These are phyloP conservation scores for Tribonema minus DNA, from an alignment of 108 stramenopile species.

Conservation along the genomic window DNA sequence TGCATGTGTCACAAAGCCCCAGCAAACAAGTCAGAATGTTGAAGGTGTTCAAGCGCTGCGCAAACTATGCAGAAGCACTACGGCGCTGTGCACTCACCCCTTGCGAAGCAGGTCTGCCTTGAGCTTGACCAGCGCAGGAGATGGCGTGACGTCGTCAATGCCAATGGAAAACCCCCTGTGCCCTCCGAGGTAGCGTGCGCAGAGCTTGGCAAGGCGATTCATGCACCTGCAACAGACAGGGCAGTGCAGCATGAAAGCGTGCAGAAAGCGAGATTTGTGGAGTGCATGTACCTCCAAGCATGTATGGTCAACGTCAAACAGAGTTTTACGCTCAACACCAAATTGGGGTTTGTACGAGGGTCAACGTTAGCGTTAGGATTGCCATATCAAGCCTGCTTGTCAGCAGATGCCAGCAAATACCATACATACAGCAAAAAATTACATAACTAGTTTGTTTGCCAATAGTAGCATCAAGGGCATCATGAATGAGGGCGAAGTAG, in stretches of 20 bases:
- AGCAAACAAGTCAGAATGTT: too few relatives aligned
- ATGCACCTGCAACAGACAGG: slow-evolving; percentile 52
- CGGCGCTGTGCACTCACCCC: too few relatives aligned
- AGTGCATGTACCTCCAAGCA: not conserved
- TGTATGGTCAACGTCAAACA: not conserved
- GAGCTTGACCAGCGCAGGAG: too few relatives aligned
- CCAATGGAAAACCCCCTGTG: slow-evolving; percentile 93
- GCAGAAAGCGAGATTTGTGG: not conserved
- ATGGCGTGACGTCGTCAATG: slow-evolving; percentile 96
- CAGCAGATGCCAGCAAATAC: not conserved
- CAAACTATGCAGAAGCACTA: too few relatives aligned
- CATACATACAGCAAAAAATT: not conserved
- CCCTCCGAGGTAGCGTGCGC: slow-evolving; percentile 82
- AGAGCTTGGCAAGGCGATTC: slow-evolving; percentile 90
- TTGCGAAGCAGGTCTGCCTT: too few relatives aligned
- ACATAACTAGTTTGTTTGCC: too few relatives aligned
- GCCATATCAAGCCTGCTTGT: too few relatives aligned
- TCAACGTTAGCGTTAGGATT: too few relatives aligned
- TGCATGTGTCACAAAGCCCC: slow-evolving; percentile 18
- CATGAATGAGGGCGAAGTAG: not conserved
- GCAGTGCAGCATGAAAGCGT: not conserved
- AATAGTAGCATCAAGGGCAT: too few relatives aligned
- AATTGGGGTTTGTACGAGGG: too few relatives aligned
- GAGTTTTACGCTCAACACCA: not conserved
- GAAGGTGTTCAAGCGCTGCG: too few relatives aligned